Percentiles rank a stretch among this genome's conserved stretches.
phyloP scores from a whole-genome alignment of 2,329 filamentous ascomycete species.

The Penicillium digitatum region DNA sequence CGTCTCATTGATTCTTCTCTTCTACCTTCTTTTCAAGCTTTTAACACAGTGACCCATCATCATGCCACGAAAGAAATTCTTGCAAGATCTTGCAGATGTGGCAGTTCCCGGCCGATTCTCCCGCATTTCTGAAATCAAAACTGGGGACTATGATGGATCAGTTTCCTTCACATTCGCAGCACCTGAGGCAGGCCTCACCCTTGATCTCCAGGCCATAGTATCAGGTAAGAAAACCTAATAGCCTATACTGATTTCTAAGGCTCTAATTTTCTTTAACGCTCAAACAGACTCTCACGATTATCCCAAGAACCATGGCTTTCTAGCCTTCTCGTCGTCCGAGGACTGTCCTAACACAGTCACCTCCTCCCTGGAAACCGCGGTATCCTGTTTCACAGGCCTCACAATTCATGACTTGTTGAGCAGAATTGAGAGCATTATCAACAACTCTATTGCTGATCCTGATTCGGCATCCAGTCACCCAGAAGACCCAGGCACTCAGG shows the following conservation, averaged over 20 bases:
- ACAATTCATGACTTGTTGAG: slow-evolving; percentile 49
- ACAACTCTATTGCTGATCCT: slow-evolving; percentile 18
- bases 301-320: slow-evolving; percentile 51
- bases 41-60: background rate
- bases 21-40: background rate
- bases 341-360: slow-evolving; percentile 27
- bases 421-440: slow-evolving; percentile 43
- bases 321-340: slow-evolving; percentile 46
- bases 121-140: slow-evolving; percentile 53
- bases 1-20: background rate
- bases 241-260: background rate
- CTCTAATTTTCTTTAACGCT: slow-evolving; percentile 12
- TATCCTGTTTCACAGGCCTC: slow-evolving; percentile 35
- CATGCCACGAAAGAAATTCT: slow-evolving; percentile 66
- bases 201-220: slow-evolving; percentile 40
- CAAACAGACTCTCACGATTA: slow-evolving; percentile 57
- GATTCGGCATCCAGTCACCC: slow-evolving; percentile 8
- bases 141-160: slow-evolving; percentile 68
- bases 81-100: slow-evolving; percentile 53
- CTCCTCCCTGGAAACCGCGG: slow-evolving; percentile 44
- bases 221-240: slow-evolving; percentile 31
- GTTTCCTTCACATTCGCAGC: slow-evolving; percentile 58
- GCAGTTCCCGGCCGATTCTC: slow-evolving; percentile 39
- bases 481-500: background rate
- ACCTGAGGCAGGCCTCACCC: slow-evolving; percentile 10